Evolutionary conservation across 306 rosid species (phyloP).

Genomic region (Boehmeria nivea): DNA sequence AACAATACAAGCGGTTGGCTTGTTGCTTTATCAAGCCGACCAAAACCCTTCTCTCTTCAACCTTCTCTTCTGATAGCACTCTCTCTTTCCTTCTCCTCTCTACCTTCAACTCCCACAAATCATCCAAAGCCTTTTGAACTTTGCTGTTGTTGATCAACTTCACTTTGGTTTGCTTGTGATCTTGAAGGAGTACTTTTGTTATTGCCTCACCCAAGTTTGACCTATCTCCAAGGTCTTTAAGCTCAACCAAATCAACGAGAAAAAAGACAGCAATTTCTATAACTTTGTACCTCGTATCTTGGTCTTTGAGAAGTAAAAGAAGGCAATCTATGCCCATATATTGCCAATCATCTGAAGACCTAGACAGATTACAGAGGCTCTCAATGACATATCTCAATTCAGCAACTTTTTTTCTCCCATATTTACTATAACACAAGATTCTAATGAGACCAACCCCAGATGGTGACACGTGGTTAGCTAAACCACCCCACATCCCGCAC

Average conservation of each 20-base stretch:
- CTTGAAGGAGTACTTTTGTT: conserved; percentile 36
- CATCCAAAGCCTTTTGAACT: conserved; percentile 18
- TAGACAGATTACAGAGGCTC: conserved; percentile 49
- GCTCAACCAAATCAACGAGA: conserved; percentile 58
- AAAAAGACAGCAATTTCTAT: conserved; percentile 30
- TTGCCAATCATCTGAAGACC: conserved; percentile 91
- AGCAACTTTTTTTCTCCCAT: conserved; percentile 50
- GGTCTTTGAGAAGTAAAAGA: conserved; percentile 61
- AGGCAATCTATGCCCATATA: conserved; percentile 78
- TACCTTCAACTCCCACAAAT: conserved; percentile 34
- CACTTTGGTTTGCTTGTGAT: too few relatives aligned
- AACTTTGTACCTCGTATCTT: conserved; percentile 55
- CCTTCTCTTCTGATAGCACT: conserved; percentile 19
- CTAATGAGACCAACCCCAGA: conserved; percentile 67
- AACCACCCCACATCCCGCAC: conserved; percentile 77
- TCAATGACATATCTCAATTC: conserved; percentile 36
- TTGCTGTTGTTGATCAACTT: background rate
- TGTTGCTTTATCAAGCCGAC: conserved; percentile 37
- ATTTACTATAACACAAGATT: conserved; percentile 51
- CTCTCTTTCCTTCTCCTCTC: conserved; percentile 35
- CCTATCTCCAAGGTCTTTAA: conserved; percentile 48
- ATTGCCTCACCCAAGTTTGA: conserved; percentile 49
- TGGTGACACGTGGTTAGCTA: conserved; percentile 55
- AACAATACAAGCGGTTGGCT: conserved; percentile 42
- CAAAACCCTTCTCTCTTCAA: conserved; percentile 37